Evolutionary conservation across 192 early-diverging fungal genomes (phyloP).

Genomic region (Chytriomyces sp.): DNA sequence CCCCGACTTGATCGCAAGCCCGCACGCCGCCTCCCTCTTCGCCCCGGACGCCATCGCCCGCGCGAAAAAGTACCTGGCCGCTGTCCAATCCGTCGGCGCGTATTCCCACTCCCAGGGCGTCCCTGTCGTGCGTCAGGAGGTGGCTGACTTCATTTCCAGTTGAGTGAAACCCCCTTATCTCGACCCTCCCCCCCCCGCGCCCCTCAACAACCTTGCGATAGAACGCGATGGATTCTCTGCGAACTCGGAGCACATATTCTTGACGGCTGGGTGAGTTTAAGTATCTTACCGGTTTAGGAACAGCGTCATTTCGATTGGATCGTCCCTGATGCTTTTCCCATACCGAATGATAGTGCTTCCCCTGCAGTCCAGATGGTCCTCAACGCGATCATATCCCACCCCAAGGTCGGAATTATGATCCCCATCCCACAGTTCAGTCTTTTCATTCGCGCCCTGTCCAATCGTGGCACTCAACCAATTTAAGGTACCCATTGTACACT

Average conservation of each 20-base stretch:
- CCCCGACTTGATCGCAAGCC: slow-evolving; percentile 66
- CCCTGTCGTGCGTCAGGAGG: slow-evolving; percentile 75
- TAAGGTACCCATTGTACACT: slow-evolving; percentile 98
- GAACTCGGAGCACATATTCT: slow-evolving; percentile 67
- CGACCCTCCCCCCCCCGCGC: too few relatives aligned
- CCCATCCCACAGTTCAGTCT: slow-evolving; percentile 98
- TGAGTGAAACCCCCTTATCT: slow-evolving; percentile 1
- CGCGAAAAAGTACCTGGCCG: slow-evolving; percentile 71
- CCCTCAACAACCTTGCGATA: slow-evolving; percentile 1
- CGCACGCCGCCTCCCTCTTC: slow-evolving; percentile 67
- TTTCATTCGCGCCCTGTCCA: too few relatives aligned
- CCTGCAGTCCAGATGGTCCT: slow-evolving; percentile 91
- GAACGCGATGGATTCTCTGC: slow-evolving; percentile 90
- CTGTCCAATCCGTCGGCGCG: slow-evolving; percentile 78
- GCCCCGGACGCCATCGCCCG: slow-evolving; percentile 84
- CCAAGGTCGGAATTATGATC: slow-evolving; percentile 93
- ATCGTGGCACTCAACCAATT: too few relatives aligned
- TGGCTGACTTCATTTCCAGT: slow-evolving; percentile 87
- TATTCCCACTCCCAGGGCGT: slow-evolving; percentile 97
- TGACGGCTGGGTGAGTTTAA: slow-evolving; percentile 16
- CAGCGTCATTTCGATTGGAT: background rate
- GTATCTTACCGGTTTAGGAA: background rate
- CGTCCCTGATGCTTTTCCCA: background rate
- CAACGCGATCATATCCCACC: slow-evolving; percentile 78
- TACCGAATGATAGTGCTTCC: slow-evolving; percentile 63